A percentile compares a stretch with the other conserved stretches of the same genome.
phyloP scores from a whole-genome alignment of 108 stramenopile genomes.

The Schizochytrium sp. region DNA sequence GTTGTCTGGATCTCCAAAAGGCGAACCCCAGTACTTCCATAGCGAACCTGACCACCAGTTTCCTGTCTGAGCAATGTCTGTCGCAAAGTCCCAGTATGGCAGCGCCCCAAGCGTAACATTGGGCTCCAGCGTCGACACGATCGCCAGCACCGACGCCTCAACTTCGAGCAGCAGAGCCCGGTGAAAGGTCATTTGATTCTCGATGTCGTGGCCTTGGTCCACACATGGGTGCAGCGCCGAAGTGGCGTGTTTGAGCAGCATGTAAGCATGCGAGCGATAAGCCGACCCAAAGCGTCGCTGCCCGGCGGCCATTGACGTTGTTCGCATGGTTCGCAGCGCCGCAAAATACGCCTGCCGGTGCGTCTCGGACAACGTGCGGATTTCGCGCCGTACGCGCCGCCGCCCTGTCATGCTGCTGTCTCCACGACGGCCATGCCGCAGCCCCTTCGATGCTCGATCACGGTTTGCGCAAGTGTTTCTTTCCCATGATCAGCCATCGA shows the following conservation, averaged over 20 bases:
- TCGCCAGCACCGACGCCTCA: neutral
- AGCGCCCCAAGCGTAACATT: neutral
- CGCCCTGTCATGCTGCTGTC: neutral
- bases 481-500: no score
- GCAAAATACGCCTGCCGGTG: neutral
- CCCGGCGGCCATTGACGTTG: neutral
- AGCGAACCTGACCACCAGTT: neutral
- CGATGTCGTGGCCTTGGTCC: neutral
- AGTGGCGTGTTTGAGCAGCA: neutral
- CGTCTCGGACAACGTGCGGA: neutral
- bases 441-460: no score
- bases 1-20: neutral
- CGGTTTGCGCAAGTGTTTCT: no score
- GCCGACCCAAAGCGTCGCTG: neutral
- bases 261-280: neutral
- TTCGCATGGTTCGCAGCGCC: neutral
- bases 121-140: neutral
- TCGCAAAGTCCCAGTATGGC: constrained; percentile 2
- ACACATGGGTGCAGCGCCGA: neutral
- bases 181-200: neutral
- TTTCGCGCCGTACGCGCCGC: neutral
- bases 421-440: no score
- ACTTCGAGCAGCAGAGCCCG: neutral
- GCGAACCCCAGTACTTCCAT: constrained; percentile 16
- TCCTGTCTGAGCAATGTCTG: neutral